These are phyloP conservation scores for Solanum megistacrolobum DNA, from an alignment of 257 asterid species.

Conservation along the genomic window DNA sequence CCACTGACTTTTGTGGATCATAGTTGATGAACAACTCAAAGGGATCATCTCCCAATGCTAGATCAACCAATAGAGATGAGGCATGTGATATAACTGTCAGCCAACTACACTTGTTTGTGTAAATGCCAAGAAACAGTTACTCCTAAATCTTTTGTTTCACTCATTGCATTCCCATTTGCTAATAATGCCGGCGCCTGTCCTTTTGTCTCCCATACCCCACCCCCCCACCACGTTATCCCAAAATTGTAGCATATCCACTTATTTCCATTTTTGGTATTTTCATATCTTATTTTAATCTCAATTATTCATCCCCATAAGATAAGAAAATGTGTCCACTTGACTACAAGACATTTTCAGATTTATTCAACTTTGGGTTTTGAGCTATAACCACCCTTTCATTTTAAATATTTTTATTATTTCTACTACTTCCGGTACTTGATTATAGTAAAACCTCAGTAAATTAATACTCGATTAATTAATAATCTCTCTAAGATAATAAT, in stretches of 20 bases:
- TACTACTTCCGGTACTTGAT: not conserved
- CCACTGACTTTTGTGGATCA: too few species aligned
- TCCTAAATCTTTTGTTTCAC: slow-evolving; percentile 13
- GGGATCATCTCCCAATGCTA: not conserved
- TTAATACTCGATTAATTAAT: too few species aligned
- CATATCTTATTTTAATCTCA: not conserved
- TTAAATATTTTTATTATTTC: not conserved
- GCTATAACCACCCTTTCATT: not conserved
- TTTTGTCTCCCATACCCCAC: slow-evolving; percentile 24
- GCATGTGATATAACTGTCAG: not conserved
- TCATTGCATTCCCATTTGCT: slow-evolving; percentile 32
- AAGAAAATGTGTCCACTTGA: not conserved
- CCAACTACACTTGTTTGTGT: not conserved
- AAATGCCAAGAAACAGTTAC: not conserved
- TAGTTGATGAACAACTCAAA: not conserved
- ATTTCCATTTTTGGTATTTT: not conserved
- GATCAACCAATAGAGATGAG: not conserved
- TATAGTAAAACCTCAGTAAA: too few species aligned
- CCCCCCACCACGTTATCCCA: slow-evolving; percentile 8
- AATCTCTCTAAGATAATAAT: too few species aligned
- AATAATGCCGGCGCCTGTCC: slow-evolving; percentile 36
- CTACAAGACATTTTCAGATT: not conserved
- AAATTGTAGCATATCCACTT: not conserved
- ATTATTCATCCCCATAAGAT: not conserved
- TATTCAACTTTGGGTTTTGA: not conserved